Evolutionary conservation across 257 asterid genomes (phyloP).

Genomic region (Solanum dulcamara): DNA sequence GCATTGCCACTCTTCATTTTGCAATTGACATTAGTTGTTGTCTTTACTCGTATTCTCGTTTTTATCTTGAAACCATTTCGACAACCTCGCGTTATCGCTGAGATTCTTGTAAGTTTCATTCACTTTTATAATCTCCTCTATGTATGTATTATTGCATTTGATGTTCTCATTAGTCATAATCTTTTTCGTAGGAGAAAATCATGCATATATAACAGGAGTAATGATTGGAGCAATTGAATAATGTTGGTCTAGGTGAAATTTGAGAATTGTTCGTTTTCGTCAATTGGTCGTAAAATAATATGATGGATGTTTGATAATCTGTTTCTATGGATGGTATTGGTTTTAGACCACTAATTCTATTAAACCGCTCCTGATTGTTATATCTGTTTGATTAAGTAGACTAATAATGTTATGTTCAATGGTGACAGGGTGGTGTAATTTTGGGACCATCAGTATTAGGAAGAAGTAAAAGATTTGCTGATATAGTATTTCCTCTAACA

Average conservation of each 20-base stretch:
- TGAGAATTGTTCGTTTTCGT: too few relatives aligned
- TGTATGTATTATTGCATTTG: neutral
- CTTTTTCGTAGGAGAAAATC: neutral
- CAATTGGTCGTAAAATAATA: neutral
- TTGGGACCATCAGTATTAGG: conserved; percentile 7
- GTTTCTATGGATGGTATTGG: neutral
- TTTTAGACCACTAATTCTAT: neutral
- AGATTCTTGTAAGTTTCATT: conserved; percentile 60
- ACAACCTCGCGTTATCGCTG: conserved; percentile 91
- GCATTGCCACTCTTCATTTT: conserved; percentile 82
- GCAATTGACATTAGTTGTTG: conserved; percentile 65
- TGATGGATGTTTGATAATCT: too few relatives aligned
- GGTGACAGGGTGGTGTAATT: conserved; percentile 3
- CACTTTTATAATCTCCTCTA: neutral
- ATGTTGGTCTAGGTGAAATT: too few relatives aligned
- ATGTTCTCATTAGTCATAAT: neutral
- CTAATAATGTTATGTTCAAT: neutral
- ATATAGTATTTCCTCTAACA: neutral
- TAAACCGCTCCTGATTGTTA: neutral
- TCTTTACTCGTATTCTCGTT: conserved; percentile 63
- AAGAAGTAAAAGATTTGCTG: neutral
- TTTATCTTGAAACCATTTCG: conserved; percentile 72
- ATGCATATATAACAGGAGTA: neutral
- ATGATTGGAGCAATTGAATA: too few relatives aligned
- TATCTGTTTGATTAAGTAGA: neutral